Evolutionary conservation across 805 yeast genomes (phyloP).

Genomic region (Yarrowia yakushimensis): DNA sequence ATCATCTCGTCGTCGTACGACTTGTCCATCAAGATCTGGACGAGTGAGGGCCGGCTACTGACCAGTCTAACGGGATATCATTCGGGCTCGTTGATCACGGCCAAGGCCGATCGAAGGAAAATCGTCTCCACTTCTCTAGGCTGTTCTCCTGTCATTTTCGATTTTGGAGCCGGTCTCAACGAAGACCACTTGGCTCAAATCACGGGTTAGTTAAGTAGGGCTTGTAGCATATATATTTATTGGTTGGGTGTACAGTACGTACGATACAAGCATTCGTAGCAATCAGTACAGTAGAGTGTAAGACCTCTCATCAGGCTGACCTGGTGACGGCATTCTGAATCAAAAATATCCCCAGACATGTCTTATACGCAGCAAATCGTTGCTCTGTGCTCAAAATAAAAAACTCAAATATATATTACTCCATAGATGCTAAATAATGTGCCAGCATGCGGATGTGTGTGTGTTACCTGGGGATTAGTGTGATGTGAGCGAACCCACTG

Average conservation of each 20-base stretch:
- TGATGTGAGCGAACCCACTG: not conserved
- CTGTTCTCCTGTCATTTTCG: slow-evolving; percentile 36
- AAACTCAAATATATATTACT: slow-evolving; percentile 3
- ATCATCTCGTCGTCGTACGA: slow-evolving; percentile 41
- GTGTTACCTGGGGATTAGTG: not conserved
- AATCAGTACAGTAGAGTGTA: too few relatives aligned
- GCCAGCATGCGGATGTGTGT: not conserved
- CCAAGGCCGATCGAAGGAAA: slow-evolving; percentile 33
- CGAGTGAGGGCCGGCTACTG: slow-evolving; percentile 33
- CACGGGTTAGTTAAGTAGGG: not conserved
- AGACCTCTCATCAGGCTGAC: too few relatives aligned
- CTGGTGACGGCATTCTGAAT: too few relatives aligned
- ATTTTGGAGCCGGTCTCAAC: slow-evolving; percentile 36
- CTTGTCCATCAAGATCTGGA: slow-evolving; percentile 40
- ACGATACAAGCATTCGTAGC: too few relatives aligned
- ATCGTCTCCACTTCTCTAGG: slow-evolving; percentile 40
- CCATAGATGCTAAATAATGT: not conserved
- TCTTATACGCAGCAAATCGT: too few relatives aligned
- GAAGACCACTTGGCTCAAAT: slow-evolving; percentile 26
- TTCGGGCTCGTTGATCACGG: slow-evolving; percentile 39
- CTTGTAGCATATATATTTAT: slow-evolving; percentile 1
- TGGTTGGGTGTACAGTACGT: not conserved
- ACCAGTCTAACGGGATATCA: slow-evolving; percentile 35
- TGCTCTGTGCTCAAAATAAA: too few relatives aligned
- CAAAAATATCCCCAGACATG: too few relatives aligned